These are phyloP conservation scores for Blastobotrys buckinghamii DNA, from an alignment of 1,139 yeast species.

Conservation along the genomic window DNA sequence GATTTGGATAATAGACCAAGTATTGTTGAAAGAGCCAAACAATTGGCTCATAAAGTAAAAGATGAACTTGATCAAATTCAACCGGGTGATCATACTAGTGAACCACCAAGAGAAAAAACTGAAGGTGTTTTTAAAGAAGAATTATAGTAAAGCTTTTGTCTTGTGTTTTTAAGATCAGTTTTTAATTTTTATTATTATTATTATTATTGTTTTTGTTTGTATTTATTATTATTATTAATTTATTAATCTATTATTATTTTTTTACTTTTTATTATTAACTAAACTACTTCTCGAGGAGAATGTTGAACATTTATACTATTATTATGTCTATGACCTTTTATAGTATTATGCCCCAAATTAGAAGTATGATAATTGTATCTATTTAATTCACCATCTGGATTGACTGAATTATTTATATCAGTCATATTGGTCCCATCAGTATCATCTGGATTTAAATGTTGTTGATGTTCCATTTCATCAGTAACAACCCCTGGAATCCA, in stretches of 20 bases:
- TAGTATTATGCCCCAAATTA: not conserved
- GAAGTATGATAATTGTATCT: not conserved
- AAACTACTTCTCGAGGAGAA: conserved; percentile 2
- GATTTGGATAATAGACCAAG: not conserved
- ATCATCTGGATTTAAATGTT: not conserved
- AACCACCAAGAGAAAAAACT: not conserved
- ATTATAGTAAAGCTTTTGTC: conserved; percentile 5
- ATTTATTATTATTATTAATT: not conserved
- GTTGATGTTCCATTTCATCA: not conserved
- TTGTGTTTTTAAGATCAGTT: not conserved
- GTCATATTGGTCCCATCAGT: not conserved
- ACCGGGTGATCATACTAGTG: not conserved
- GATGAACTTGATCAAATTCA: not conserved
- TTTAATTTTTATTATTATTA: not conserved
- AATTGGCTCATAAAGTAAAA: not conserved
- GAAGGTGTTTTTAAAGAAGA: conserved; percentile 23
- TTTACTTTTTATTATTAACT: not conserved
- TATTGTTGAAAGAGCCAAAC: not conserved
- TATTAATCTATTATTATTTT: not conserved
- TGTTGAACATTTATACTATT: not conserved
- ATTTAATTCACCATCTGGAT: not conserved
- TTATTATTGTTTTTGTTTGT: not conserved
- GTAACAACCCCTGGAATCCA: conserved; percentile 20
- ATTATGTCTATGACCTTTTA: too few species aligned
- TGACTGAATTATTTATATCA: not conserved